Conservation (phyloP, 2,329 filamentous ascomycete species). For the Endocalyx cinctus region DNA sequence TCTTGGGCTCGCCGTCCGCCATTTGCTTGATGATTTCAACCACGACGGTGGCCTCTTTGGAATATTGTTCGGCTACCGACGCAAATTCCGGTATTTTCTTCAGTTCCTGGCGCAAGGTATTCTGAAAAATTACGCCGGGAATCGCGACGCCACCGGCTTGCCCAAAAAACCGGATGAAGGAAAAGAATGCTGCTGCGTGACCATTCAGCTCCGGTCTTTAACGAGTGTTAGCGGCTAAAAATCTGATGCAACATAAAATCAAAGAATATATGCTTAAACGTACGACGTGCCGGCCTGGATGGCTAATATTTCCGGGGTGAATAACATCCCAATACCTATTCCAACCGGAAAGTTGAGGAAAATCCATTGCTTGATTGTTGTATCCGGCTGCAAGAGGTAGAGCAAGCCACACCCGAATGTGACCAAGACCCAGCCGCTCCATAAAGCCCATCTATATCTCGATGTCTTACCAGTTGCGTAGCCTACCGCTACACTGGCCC, state of each 20-base stretch:
- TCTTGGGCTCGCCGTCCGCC: conserved; percentile 27
- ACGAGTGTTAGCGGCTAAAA: too few species aligned
- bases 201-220: too few species aligned
- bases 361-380: conserved; percentile 50
- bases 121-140: conserved; percentile 67
- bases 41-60: conserved; percentile 53
- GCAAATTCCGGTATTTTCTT: conserved; percentile 42
- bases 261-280: too few species aligned
- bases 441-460: conserved; percentile 56
- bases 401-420: conserved; percentile 55
- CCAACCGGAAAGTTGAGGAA: conserved; percentile 58
- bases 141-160: conserved; percentile 54
- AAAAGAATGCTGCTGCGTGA: too few species aligned
- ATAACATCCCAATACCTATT: conserved; percentile 59
- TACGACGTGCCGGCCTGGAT: conserved; percentile 54
- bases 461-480: conserved; percentile 50
- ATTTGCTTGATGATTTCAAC: conserved; percentile 51
- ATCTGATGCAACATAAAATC: too few species aligned
- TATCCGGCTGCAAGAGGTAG: conserved; percentile 41
- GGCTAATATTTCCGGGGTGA: conserved; percentile 58
- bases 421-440: conserved; percentile 56
- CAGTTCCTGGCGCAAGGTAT: conserved; percentile 51
- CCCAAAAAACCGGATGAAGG: not conserved
- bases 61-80: conserved; percentile 36
- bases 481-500: conserved; percentile 51